Evolutionary conservation across 208 protist genomes (phyloP).

Genomic region (Novymonas esmeraldas): DNA sequence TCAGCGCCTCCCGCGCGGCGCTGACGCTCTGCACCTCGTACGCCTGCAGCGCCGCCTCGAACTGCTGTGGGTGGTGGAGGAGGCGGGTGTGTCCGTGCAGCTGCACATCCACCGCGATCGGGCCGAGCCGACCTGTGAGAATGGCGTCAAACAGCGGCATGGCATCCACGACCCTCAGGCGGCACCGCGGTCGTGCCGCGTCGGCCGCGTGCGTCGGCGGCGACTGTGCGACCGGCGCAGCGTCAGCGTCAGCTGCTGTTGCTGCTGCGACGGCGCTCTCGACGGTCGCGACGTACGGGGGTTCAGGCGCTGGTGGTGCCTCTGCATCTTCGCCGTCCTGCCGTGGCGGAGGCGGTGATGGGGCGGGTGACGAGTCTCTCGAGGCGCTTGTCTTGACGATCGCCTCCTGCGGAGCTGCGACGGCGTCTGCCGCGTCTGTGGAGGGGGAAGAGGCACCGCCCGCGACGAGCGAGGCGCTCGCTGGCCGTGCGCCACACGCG

Average conservation of each 20-base stretch:
- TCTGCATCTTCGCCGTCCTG: too few relatives aligned
- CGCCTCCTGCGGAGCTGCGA: not conserved
- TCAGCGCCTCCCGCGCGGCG: constrained; percentile 27
- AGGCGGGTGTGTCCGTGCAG: constrained; percentile 43
- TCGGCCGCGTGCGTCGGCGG: not conserved
- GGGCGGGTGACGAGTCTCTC: not conserved
- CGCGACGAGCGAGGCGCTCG: not conserved
- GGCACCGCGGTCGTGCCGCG: not conserved
- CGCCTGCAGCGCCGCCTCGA: constrained; percentile 34
- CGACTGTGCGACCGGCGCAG: not conserved
- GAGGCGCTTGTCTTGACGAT: not conserved
- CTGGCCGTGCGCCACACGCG: constrained; percentile 8
- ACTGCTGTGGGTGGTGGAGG: constrained; percentile 44
- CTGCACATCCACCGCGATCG: constrained; percentile 68
- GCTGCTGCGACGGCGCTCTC: too few relatives aligned
- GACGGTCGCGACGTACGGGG: too few relatives aligned
- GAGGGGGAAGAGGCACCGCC: not conserved
- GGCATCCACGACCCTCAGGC: constrained; percentile 37
- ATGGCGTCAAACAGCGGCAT: constrained; percentile 49
- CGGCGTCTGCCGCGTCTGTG: constrained; percentile 1
- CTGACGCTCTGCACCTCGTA: constrained; percentile 39
- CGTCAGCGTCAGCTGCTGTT: not conserved
- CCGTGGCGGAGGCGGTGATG: not conserved
- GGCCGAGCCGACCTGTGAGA: constrained; percentile 54
- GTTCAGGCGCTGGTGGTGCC: too few relatives aligned